Base-by-base conservation (phyloP, 2,329 filamentous ascomycete genomes). In the Neonectria magnoliae region DNA sequence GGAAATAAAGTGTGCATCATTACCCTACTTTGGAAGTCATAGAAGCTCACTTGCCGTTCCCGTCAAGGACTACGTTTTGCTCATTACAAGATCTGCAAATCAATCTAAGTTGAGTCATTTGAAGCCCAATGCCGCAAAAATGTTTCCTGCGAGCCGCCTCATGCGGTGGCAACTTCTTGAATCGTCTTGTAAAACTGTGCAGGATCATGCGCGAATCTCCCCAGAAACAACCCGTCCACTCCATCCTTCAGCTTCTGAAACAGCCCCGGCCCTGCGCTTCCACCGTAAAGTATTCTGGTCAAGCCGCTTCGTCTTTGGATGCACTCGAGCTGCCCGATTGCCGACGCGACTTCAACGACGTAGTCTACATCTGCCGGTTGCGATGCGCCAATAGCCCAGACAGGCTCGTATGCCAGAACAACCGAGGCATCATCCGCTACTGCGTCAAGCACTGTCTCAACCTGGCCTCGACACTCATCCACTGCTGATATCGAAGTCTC, bases 341-440 rank as follows among this genome's bases (percentile, higher is more conserved):
- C 87, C 71, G 85, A 84, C 16, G 91, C 89, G 2, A 96, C 92
- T 41, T 83, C 85, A 4, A 90, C 85, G 0, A 97, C 91, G 75
- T 97, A 90, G 66, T 90, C 89, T 18, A 90, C 86, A 8, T 85
- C 85, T 0, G 93, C 93, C 2, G 93, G 93, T 73, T 90, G 82
- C 1, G 85, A 82, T 10, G 92, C 90, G 0, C 93, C 93, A 77
- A 96, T 97, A 1, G 93, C 93, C 93, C 93, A 97, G 1, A 96
- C 92, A 8, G 93, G 93, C 81, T 97, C 93, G 75, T 97, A 97
- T 1, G 93, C 93, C 62, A 97, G 84, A 7, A 95, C 87, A 5
- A 96, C 85, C 52, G 93, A 90, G 0, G 88, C 87, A 16, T 88
- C 83, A 11, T 82, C 81, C 1, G 89, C 85, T 8, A 95, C 81